Evolutionary conservation across 495 filamentous ascomycete genomes (phyloP), one percentile per base, ranked within the genome.

Genomic region (Xeromyces bisporus): DNA sequence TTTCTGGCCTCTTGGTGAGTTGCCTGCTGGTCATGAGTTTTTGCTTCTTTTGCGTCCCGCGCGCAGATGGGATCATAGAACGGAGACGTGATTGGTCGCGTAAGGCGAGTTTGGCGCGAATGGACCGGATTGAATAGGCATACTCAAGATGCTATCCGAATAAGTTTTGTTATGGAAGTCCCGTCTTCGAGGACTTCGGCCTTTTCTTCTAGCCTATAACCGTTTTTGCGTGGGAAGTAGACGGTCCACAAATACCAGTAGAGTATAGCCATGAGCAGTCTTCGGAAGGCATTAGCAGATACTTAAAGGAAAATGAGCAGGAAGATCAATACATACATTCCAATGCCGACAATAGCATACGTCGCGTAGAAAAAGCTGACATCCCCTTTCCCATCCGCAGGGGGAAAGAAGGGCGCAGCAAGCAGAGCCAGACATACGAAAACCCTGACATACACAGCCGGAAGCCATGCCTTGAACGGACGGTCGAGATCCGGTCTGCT

Each of bases 161-260:
- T 56, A 10, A 78, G 52, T 29, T 55, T 67, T 1, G 66, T 75
- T 25, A 78, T 55, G 13, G 52, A 64, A 2, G 69, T 76, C 2
- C 69, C 75, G 48, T 73, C 75, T 29, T 61, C 57, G 15, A 74
- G 39, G 1, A 70, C 56, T 23, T 67, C 69, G 12, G 50, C 51
- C 40, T 69, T 64, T 41, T 75, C 64, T 33, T 72, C 73, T 9
- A 78, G 56, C 28, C 43, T 59, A 46, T 78, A 79, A 0, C 55
- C 50, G 25, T 65, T 67, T 40, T 69, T 53, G 28, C 55, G 52
- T 23, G 79, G 77, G 17, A 82, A 43, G 18, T 72, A 36, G 4
- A 70, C 56, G 3, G 72, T 77, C 73, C 71, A 80, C 29, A 80
- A 37, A 38, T 77, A 70, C 77, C 77, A 83, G 48, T 82, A 83